phyloP scores from a whole-genome alignment of 768 basidiomycete species.

The Boletus rufocinnamomeus region DNA sequence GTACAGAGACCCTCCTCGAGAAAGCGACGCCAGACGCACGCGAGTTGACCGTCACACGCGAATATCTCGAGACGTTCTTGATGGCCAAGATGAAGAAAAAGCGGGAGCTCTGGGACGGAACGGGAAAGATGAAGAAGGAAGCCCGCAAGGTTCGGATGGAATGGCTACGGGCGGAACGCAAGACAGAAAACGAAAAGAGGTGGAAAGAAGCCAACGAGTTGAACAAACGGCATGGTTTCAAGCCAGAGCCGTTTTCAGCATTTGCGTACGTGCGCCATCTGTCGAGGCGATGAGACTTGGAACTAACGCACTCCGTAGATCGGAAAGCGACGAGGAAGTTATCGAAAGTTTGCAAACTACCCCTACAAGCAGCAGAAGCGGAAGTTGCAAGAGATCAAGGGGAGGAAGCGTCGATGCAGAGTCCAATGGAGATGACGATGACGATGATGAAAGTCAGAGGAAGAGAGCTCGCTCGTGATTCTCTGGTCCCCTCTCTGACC shows the following conservation, averaged over 20 bases:
- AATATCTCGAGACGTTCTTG: conserved; percentile 27
- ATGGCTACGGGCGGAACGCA: conserved; percentile 29
- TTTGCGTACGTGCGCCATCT: conserved; percentile 23
- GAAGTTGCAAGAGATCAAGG: conserved; percentile 19
- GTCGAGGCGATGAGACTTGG: background rate
- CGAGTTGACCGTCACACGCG: conserved; percentile 25
- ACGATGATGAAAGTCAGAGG: conserved; percentile 2
- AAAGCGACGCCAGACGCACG: conserved; percentile 20
- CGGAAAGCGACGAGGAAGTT: conserved; percentile 27
- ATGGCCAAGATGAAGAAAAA: conserved; percentile 35
- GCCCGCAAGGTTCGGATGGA: conserved; percentile 27
- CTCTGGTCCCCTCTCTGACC: too few species aligned
- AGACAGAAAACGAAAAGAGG: conserved; percentile 14
- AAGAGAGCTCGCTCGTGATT: conserved; percentile 22
- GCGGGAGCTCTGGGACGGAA: conserved; percentile 36
- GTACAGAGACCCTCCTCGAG: conserved; percentile 15
- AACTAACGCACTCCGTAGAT: conserved; percentile 15
- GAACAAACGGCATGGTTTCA: conserved; percentile 8
- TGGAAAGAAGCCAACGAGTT: conserved; percentile 25
- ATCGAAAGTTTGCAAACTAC: conserved; percentile 30
- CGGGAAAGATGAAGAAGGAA: conserved; percentile 25
- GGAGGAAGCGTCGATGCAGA: conserved; percentile 6
- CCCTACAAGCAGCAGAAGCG: conserved; percentile 20
- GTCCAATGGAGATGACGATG: conserved; percentile 2
- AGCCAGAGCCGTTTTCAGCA: conserved; percentile 21